phyloP scores from a whole-genome alignment of 108 stramenopile species.

The Nitzschia sp. region DNA sequence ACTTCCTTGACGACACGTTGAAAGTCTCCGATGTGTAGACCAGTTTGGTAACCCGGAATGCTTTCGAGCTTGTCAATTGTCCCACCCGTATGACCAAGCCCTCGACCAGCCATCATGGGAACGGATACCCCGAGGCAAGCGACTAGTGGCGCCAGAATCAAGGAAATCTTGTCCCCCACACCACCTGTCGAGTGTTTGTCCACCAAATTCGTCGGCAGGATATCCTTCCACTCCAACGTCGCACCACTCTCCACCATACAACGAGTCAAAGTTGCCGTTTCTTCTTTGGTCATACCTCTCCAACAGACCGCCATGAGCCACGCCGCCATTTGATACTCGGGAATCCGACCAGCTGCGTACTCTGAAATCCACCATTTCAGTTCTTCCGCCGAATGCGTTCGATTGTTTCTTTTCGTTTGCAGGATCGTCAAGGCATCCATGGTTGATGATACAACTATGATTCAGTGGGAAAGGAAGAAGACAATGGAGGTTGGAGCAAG shows the following conservation, averaged over 20 bases:
- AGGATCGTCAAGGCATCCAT: slow-evolving; percentile 16
- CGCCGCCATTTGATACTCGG: slow-evolving; percentile 88
- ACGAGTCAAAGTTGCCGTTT: slow-evolving; percentile 71
- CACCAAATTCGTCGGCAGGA: slow-evolving; percentile 32
- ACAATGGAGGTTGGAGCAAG: too few relatives aligned
- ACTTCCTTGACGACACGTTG: slow-evolving; percentile 44
- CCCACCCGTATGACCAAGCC: slow-evolving; percentile 86
- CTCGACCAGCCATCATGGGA: slow-evolving; percentile 88
- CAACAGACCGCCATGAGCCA: slow-evolving; percentile 90
- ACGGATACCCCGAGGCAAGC: slow-evolving; percentile 64
- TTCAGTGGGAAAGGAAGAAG: too few relatives aligned
- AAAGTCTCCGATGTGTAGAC: slow-evolving; percentile 52
- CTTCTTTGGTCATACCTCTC: slow-evolving; percentile 62
- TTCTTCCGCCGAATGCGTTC: slow-evolving; percentile 60
- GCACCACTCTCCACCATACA: slow-evolving; percentile 74
- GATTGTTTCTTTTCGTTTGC: slow-evolving; percentile 41
- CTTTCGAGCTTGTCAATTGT: slow-evolving; percentile 87
- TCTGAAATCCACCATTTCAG: slow-evolving; percentile 48
- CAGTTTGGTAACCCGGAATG: slow-evolving; percentile 68
- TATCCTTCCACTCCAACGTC: slow-evolving; percentile 49
- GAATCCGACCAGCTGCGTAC: slow-evolving; percentile 53
- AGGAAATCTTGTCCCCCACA: slow-evolving; percentile 81
- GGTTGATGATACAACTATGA: too few relatives aligned
- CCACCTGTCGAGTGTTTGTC: slow-evolving; percentile 88
- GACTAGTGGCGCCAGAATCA: slow-evolving; percentile 79